These are phyloP conservation scores for Bipolaris sorokiniana DNA, from an alignment of 2,329 filamentous ascomycete species.

Conservation along the genomic window DNA sequence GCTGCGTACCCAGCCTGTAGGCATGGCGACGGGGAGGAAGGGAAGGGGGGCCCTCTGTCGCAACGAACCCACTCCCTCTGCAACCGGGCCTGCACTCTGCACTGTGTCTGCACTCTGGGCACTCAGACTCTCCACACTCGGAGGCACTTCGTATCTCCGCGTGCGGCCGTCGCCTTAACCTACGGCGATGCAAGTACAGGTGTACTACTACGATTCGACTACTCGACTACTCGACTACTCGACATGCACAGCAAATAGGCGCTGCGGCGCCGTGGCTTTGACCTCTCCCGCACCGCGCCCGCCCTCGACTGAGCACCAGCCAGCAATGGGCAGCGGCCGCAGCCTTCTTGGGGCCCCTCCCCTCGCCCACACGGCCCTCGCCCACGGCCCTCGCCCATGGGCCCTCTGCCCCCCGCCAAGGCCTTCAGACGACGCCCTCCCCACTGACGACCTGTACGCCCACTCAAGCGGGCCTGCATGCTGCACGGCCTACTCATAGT, in stretches of 20 bases:
- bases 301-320: neutral
- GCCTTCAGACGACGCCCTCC: neutral
- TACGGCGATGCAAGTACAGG: too few species aligned
- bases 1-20: neutral
- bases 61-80: neutral
- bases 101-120: slow-evolving; percentile 25
- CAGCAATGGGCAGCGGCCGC: neutral
- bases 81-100: slow-evolving; percentile 22
- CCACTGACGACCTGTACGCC: slow-evolving; percentile 24
- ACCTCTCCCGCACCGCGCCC: neutral
- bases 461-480: slow-evolving; percentile 37
- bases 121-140: slow-evolving; percentile 24
- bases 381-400: neutral
- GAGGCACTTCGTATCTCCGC: neutral
- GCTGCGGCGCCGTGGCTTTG: neutral
- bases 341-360: neutral
- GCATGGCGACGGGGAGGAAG: slow-evolving; percentile 2
- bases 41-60: neutral
- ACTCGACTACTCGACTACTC: too few species aligned
- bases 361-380: neutral
- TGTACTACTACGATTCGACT: too few species aligned
- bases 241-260: neutral
- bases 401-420: neutral
- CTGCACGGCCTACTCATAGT: slow-evolving; percentile 32
- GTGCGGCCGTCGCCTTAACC: neutral